Percentiles rank a stretch among this genome's conserved stretches.
phyloP scores from a whole-genome alignment of 352 stramenopile species.

The Thraustochytrium striatum region DNA sequence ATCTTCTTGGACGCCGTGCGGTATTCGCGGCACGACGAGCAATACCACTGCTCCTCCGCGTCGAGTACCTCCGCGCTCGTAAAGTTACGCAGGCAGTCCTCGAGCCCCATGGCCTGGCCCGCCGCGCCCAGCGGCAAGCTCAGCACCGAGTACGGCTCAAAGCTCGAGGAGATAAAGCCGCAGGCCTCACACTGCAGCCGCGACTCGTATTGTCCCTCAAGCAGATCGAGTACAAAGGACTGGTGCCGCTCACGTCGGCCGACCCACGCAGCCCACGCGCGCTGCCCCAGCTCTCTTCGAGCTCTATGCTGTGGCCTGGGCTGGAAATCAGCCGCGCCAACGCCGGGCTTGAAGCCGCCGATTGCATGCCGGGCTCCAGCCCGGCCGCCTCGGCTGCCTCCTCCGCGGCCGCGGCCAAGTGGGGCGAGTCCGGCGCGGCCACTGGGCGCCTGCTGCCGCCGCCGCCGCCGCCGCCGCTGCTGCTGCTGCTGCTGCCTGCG shows the following conservation, averaged over 20 bases:
- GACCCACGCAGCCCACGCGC: conserved; percentile 69
- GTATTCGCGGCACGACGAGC: conserved; percentile 47
- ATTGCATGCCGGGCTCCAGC: background rate
- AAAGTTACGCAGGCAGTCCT: conserved; percentile 54
- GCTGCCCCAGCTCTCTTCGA: conserved; percentile 71
- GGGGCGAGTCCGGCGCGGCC: no score
- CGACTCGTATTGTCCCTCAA: conserved; percentile 52
- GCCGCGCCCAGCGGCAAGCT: conserved; percentile 43
- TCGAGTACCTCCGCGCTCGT: conserved; percentile 49
- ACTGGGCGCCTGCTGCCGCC: conserved; percentile 57
- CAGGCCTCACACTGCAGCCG: conserved; percentile 55
- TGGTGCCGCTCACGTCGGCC: conserved; percentile 47
- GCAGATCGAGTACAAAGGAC: conserved; percentile 53
- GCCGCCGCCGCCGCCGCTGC: conserved; percentile 64
- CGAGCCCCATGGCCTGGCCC: conserved; percentile 56
- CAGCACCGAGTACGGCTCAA: conserved; percentile 56
- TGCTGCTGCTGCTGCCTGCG: conserved; percentile 60
- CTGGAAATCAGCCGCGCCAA: conserved; percentile 33
- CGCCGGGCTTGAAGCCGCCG: background rate
- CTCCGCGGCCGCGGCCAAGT: background rate
- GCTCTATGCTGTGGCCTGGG: conserved; percentile 65
- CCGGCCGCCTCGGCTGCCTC: conserved; percentile 33
- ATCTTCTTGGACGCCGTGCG: conserved; percentile 55
- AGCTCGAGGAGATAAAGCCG: conserved; percentile 53
- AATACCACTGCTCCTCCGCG: conserved; percentile 47